Conservation (phyloP, 2,329 filamentous ascomycete species). For the Fusarium buharicum region DNA sequence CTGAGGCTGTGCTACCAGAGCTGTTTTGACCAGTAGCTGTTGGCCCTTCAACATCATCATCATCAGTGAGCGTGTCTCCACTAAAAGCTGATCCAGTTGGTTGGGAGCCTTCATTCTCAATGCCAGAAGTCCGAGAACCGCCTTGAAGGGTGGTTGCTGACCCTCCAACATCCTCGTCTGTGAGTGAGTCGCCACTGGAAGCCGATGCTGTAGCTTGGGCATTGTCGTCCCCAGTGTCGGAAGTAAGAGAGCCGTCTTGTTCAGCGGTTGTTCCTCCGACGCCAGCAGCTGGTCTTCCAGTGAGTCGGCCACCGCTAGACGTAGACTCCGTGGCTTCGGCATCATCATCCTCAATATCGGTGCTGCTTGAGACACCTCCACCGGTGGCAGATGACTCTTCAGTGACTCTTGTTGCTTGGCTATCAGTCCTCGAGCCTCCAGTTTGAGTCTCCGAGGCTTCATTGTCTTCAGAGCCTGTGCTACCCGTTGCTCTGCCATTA, state of each 20-base stretch:
- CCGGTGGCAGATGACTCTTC: not conserved
- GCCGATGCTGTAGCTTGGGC: too few species aligned
- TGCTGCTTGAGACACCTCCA: not conserved
- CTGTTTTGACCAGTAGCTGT: not conserved
- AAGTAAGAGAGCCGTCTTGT: not conserved
- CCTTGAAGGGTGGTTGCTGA: not conserved
- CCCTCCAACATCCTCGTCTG: too few species aligned
- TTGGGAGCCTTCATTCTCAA: not conserved
- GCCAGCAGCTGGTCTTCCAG: constrained; percentile 7
- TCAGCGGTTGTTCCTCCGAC: not conserved
- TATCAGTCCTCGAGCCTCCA: not conserved
- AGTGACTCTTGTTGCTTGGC: not conserved
- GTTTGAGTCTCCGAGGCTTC: not conserved
- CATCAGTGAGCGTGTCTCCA: not conserved
- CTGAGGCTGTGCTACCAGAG: not conserved
- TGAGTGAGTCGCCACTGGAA: too few species aligned
- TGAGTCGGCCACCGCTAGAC: not conserved
- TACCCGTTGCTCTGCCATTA: not conserved
- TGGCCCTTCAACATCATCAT: not conserved
- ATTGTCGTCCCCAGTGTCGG: rapidly evolving
- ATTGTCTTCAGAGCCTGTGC: rapidly evolving
- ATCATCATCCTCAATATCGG: not conserved
- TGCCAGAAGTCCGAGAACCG: too few species aligned
- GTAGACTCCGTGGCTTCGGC: not conserved
- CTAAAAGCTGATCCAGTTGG: too few species aligned